These are phyloP conservation scores for Zoysia pacifica DNA, from an alignment of 176 grass and related monocot genomes.

Conservation along the genomic window DNA sequence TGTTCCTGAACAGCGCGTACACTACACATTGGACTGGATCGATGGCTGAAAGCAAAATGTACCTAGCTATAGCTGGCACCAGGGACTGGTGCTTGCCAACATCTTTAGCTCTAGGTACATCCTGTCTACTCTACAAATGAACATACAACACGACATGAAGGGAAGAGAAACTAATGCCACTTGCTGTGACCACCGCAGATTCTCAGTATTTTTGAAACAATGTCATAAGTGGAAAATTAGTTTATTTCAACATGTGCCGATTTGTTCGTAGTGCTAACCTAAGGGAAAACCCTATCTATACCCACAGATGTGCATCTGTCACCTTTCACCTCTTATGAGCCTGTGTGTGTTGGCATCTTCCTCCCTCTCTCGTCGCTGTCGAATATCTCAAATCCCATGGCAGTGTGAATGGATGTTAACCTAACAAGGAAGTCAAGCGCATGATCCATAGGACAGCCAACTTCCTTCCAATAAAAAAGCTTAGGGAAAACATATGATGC, in stretches of 20 bases:
- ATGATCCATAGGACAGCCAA: neutral
- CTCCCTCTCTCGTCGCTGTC: constrained; percentile 26
- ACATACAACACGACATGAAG: neutral
- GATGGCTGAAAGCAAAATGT: constrained; percentile 28
- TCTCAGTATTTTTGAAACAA: neutral
- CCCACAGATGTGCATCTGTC: neutral
- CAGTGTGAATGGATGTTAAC: constrained; percentile 35
- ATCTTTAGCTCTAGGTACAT: neutral
- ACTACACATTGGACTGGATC: neutral
- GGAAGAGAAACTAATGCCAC: neutral
- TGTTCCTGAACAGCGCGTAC: constrained; percentile 30
- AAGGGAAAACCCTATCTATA: neutral
- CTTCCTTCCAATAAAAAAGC: neutral
- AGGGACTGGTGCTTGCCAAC: neutral
- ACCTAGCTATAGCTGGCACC: neutral
- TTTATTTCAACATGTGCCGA: neutral
- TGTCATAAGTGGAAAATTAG: neutral
- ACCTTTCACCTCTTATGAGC: neutral
- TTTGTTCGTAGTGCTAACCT: neutral
- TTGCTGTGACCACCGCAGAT: too few relatives aligned
- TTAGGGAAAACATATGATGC: neutral
- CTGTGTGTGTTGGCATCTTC: neutral
- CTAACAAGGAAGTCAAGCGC: constrained; percentile 35
- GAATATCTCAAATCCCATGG: constrained; percentile 13
- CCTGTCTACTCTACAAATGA: neutral